Percentiles rank a stretch among this genome's conserved stretches.
Evolutionary conservation across 306 rosid species (phyloP).

Genomic region (Glycine tomentella): DNA sequence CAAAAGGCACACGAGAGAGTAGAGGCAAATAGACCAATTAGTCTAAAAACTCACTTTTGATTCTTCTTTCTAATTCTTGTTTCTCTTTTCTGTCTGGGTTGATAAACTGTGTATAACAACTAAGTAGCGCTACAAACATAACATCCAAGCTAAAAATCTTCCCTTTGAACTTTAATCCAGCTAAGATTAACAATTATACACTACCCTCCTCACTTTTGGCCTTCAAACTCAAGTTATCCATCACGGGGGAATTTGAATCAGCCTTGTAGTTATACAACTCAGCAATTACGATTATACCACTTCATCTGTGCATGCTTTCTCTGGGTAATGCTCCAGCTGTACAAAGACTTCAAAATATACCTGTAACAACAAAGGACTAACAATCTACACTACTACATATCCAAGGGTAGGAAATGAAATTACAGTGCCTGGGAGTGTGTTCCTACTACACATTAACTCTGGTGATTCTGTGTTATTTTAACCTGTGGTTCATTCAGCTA

Average conservation of each 20-base stretch:
- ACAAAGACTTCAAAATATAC: constrained; percentile 61
- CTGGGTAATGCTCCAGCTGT: constrained; percentile 64
- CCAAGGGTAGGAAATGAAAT: constrained; percentile 48
- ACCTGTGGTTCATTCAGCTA: constrained; percentile 83
- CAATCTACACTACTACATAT: constrained; percentile 46
- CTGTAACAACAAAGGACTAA: constrained; percentile 51
- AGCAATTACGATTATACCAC: constrained; percentile 34
- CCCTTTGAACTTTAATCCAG: constrained; percentile 34
- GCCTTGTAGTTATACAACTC: constrained; percentile 53
- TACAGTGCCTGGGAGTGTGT: constrained; percentile 56
- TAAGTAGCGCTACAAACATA: constrained; percentile 19
- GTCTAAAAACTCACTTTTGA: constrained; percentile 50
- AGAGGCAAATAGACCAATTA: constrained; percentile 38
- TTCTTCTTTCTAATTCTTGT: constrained; percentile 46
- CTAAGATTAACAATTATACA: constrained; percentile 50
- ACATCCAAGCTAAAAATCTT: constrained; percentile 35
- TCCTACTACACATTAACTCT: constrained; percentile 56
- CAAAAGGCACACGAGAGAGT: neutral
- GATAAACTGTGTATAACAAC: constrained; percentile 50
- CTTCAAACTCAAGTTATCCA: constrained; percentile 41
- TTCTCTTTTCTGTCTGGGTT: constrained; percentile 54
- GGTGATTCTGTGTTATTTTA: constrained; percentile 49
- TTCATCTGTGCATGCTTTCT: constrained; percentile 33
- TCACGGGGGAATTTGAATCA: constrained; percentile 49
- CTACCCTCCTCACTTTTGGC: constrained; percentile 22